A percentile compares a stretch with the other conserved stretches of the same genome.
Evolutionary conservation across 805 yeast species (phyloP).

Genomic region (Barnettozyma salicaria): DNA sequence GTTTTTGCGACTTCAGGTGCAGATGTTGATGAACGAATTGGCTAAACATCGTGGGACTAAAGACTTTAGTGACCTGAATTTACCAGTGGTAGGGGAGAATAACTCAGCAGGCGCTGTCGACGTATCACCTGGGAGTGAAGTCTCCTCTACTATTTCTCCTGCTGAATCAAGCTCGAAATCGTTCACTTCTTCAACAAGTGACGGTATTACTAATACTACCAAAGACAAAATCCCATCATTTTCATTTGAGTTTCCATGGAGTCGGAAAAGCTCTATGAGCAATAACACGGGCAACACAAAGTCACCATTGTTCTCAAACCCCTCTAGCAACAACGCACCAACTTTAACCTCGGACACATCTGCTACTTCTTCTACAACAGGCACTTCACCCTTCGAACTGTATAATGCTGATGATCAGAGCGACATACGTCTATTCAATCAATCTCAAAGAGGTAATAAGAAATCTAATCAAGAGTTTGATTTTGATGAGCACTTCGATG

Average conservation of each 20-base stretch:
- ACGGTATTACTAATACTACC: slow-evolving; percentile 10
- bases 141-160: slow-evolving; percentile 18
- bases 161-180: slow-evolving; percentile 11
- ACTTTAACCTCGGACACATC: slow-evolving; percentile 25
- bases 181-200: slow-evolving; percentile 4
- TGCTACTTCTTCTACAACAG: slow-evolving; percentile 20
- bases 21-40: slow-evolving; percentile 65
- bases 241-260: slow-evolving; percentile 54
- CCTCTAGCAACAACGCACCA: slow-evolving; percentile 16
- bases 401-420: slow-evolving; percentile 21
- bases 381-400: slow-evolving; percentile 27
- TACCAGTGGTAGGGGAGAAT: slow-evolving; percentile 13
- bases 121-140: slow-evolving; percentile 11
- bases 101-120: not conserved
- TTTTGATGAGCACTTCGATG: slow-evolving; percentile 48
- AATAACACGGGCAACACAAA: slow-evolving; percentile 1
- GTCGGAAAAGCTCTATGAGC: slow-evolving; percentile 21
- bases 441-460: slow-evolving; percentile 10
- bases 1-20: slow-evolving; percentile 69
- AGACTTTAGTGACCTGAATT: slow-evolving; percentile 24
- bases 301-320: slow-evolving; percentile 9
- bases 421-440: slow-evolving; percentile 21
- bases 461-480: slow-evolving; percentile 25
- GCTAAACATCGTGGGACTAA: slow-evolving; percentile 45
- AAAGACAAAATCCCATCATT: slow-evolving; percentile 25